A percentile compares a stretch with the other conserved stretches of the same genome.
Evolutionary conservation across 164 flowering plant species (phyloP).

Genomic region (Umbilicus rupestris): DNA sequence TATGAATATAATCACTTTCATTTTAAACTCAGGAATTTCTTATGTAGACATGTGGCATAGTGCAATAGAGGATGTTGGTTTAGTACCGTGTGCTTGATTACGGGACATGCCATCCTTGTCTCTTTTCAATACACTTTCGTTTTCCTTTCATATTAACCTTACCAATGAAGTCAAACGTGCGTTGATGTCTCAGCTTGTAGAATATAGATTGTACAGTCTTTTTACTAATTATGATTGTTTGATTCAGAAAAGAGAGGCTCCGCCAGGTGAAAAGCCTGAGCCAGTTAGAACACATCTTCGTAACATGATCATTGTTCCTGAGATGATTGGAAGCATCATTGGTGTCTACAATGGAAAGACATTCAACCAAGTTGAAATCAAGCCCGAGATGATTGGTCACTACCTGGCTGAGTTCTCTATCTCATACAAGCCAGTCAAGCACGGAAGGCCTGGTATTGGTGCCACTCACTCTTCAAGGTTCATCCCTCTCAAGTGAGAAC

Average conservation of each 20-base stretch:
- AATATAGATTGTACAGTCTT: neutral
- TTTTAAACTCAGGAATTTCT: too few species aligned
- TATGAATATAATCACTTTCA: too few species aligned
- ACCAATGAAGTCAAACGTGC: too few species aligned
- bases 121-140: too few species aligned
- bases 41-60: too few species aligned
- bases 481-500: slow-evolving; percentile 6
- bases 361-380: slow-evolving; percentile 7
- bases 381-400: slow-evolving; percentile 5
- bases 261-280: slow-evolving; percentile 1
- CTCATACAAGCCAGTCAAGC: slow-evolving; percentile 7
- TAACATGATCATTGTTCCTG: slow-evolving; percentile 7
- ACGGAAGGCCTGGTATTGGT: slow-evolving; percentile 8
- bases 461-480: slow-evolving; percentile 8
- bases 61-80: too few species aligned
- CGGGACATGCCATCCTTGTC: too few species aligned
- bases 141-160: too few species aligned
- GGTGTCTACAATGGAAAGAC: slow-evolving; percentile 9
- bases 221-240: neutral
- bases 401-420: neutral
- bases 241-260: slow-evolving; percentile 1
- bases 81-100: too few species aligned
- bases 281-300: slow-evolving; percentile 1
- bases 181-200: neutral
- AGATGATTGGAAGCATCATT: slow-evolving; percentile 7